Evolutionary conservation across 2,329 filamentous ascomycete genomes (phyloP).

Genomic region (Botryotinia globosa): DNA sequence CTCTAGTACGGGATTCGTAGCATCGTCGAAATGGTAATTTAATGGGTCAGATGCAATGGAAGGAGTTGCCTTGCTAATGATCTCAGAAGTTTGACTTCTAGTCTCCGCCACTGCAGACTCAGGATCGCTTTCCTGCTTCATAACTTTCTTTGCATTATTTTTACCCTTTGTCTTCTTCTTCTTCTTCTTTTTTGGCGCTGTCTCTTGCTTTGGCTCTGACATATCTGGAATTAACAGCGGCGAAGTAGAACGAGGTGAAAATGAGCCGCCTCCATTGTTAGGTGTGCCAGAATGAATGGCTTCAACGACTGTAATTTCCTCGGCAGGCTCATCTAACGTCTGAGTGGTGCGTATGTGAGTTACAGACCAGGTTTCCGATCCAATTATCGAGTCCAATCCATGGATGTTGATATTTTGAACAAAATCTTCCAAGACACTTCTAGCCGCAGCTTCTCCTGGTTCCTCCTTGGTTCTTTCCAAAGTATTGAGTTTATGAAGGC

Average conservation of each 20-base stretch:
- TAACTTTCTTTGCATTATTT: neutral
- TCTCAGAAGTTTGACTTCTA: neutral
- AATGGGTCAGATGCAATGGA: constrained; percentile 15
- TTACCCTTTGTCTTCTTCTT: constrained; percentile 8
- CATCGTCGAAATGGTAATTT: constrained; percentile 11
- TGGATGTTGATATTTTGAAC: neutral
- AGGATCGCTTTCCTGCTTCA: neutral
- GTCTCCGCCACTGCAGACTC: neutral
- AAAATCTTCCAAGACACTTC: neutral
- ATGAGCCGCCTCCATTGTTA: neutral
- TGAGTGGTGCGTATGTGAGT: neutral
- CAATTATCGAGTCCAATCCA: constrained; percentile 5
- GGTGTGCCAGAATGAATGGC: neutral
- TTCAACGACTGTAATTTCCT: neutral
- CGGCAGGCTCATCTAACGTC: neutral
- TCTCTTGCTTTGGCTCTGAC: neutral
- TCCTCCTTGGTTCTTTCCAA: neutral
- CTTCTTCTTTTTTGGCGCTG: neutral
- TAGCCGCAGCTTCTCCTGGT: neutral
- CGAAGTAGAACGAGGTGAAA: neutral
- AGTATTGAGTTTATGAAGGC: neutral
- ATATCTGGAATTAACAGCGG: neutral
- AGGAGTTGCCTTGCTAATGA: neutral
- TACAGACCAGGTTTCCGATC: constrained; percentile 7
- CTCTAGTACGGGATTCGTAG: neutral